A percentile compares a stretch with the other conserved stretches of the same genome.
Evolutionary conservation across 192 early-diverging fungal genomes (phyloP).

Genomic region (Umbelopsis sp.): DNA sequence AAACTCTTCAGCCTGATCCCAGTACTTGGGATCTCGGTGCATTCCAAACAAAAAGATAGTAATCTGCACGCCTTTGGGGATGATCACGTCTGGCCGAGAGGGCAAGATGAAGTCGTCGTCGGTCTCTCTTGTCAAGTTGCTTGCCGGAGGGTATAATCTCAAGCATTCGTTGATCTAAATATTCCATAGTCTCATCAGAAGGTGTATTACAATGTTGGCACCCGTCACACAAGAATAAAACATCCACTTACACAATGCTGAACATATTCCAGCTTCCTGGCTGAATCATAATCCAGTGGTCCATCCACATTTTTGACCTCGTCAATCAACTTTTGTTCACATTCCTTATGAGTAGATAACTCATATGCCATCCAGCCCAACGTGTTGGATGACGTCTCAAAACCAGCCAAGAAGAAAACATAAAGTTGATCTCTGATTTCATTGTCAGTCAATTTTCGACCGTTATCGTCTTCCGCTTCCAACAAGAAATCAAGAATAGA

Average conservation of each 20-base stretch:
- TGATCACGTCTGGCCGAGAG: conserved; percentile 2
- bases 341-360: not conserved
- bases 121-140: conserved; percentile 2
- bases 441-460: not conserved
- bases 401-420: conserved; percentile 24
- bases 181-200: not conserved
- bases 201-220: too few species aligned
- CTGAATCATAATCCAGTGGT: conserved; percentile 2
- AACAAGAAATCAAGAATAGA: conserved; percentile 22
- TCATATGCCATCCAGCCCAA: not conserved
- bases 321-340: not conserved
- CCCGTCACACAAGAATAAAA: not conserved
- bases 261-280: conserved; percentile 1
- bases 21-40: conserved; percentile 23
- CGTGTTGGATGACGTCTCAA: conserved; percentile 23
- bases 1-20: conserved; percentile 19
- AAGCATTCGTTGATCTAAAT: conserved; percentile 12
- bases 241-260: conserved; percentile 11
- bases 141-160: conserved; percentile 17
- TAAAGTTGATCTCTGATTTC: conserved; percentile 25
- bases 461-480: conserved; percentile 23
- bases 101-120: not conserved
- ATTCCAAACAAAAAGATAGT: conserved; percentile 19
- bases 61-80: conserved; percentile 13
- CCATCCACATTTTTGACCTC: not conserved